These are phyloP conservation scores for Ensete ventricosum DNA, from an alignment of 176 grass and related monocot species.

Conservation along the genomic window DNA sequence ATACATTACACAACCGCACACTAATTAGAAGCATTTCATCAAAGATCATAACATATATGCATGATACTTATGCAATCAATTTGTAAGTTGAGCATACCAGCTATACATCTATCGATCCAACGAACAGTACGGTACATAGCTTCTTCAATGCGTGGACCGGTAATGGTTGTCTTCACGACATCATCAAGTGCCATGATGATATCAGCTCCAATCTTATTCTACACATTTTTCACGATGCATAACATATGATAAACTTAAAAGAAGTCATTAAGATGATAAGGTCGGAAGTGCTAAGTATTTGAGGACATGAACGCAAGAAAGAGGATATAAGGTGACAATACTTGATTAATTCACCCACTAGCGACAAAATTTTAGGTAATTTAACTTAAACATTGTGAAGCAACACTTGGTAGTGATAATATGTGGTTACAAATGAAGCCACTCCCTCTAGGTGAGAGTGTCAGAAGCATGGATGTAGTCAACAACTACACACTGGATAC, in stretches of 20 bases:
- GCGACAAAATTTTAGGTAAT: no score
- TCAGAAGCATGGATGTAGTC: no score
- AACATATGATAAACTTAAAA: not conserved
- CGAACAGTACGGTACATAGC: slow-evolving; percentile 97
- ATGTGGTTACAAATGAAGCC: no score
- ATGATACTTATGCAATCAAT: not conserved
- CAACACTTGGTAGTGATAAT: no score
- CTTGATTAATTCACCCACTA: no score
- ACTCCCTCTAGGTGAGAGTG: no score
- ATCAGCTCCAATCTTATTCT: slow-evolving; percentile 99
- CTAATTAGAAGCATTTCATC: not conserved
- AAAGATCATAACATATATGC: not conserved
- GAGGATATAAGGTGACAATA: no score
- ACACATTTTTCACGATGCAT: not conserved
- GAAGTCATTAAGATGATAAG: no score
- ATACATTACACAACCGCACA: not conserved
- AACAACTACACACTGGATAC: no score
- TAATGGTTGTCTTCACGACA: slow-evolving; percentile 97
- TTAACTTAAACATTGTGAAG: no score
- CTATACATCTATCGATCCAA: slow-evolving; percentile 98
- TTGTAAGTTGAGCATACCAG: slow-evolving; percentile 46
- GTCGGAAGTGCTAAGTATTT: no score
- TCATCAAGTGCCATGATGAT: slow-evolving; percentile 99
- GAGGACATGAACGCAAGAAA: no score
- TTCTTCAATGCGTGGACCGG: slow-evolving; percentile 91